Evolutionary conservation across 306 rosid species (phyloP), one percentile per base, ranked within the genome.

Genomic region (Dicorynia guianensis): DNA sequence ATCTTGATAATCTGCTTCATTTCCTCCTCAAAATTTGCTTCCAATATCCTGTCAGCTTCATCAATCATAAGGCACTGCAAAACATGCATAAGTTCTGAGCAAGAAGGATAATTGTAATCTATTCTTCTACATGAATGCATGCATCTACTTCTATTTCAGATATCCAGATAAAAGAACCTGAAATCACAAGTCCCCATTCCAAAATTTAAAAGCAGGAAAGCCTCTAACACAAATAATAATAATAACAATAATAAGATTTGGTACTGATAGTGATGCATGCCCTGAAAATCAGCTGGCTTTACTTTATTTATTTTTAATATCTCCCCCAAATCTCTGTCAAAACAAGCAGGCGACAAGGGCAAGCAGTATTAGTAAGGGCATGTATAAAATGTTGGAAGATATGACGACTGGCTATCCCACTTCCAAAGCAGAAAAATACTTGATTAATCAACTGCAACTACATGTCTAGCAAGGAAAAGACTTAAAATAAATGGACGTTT

Each of bases 41-140:
- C 97, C 87, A 95, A 71, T 85, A 95, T 86, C 92, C 97, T 90
- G 90, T 92, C 97, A 25, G 97, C 99, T 86, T 95, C 99, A 82
- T 95, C 99, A 62, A 92, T 89, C 42, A 92, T 69, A 19, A 92
- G 97, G 77, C 96, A 95, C 99, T 92, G 90, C 78, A 80, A 75
- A 72, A 70, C 47, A 4, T 33, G 60, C 44, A 8, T 58, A 15
- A 71, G 38, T 52, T 0, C 34, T 8, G 48, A n/a, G 33, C 48
- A 48, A 13, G 40, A 64, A 14, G 44, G 43, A 34, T 20, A 70
- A 64, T 12, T 46, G 73, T 18, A 74, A 73, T 54, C 79, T 67
- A 70, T 44, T 85, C 71, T 69, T 67, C 38, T 11, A 66, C 74
- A 73, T 17, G 73, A 58, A 69, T 13, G 50, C 69, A 30, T 49